A percentile compares a stretch with the other conserved stretches of the same genome.
Conservation (phyloP, 1,284 basidiomycete species). For the Rhodotorula sp. region DNA sequence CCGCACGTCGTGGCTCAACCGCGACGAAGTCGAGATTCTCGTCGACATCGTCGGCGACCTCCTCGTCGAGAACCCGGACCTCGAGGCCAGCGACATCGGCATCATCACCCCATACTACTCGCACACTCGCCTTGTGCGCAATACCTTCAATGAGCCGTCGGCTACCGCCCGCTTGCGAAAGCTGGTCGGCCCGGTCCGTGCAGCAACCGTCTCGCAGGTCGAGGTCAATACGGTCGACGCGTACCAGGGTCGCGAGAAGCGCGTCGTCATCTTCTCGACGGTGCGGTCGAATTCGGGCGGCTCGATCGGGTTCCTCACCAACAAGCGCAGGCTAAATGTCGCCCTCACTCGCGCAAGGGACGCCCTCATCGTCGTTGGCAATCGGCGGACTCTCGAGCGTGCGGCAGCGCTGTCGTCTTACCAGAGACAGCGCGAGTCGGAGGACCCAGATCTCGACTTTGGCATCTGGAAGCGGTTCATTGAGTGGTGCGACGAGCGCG, state of each 20-base stretch:
- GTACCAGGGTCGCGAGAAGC: constrained; percentile 90
- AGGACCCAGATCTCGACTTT: too few relatives aligned
- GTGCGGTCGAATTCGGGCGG: constrained; percentile 73
- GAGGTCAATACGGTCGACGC: constrained; percentile 89
- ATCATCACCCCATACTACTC: constrained; percentile 83
- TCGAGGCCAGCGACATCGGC: constrained; percentile 72
- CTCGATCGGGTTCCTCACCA: constrained; percentile 84
- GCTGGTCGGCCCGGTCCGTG: constrained; percentile 63
- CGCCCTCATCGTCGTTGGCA: constrained; percentile 64
- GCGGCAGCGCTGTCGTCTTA: constrained; percentile 4
- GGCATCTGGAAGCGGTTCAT: background rate
- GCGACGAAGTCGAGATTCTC: constrained; percentile 71
- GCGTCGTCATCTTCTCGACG: constrained; percentile 84
- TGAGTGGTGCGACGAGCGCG: constrained; percentile 7
- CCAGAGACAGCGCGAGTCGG: too few relatives aligned
- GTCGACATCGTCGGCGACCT: constrained; percentile 74
- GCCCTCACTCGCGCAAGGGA: constrained; percentile 69
- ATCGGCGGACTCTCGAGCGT: constrained; percentile 57
- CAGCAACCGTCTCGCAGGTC: constrained; percentile 62
- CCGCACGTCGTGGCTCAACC: constrained; percentile 69
- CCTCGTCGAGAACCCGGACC: constrained; percentile 63
- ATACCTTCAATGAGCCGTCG: constrained; percentile 50
- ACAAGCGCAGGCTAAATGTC: constrained; percentile 75
- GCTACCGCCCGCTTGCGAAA: constrained; percentile 38
- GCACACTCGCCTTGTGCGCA: constrained; percentile 64